Base-by-base conservation (phyloP, 371 early-diverging fungal genomes). In the Mortierella sp. region DNA sequence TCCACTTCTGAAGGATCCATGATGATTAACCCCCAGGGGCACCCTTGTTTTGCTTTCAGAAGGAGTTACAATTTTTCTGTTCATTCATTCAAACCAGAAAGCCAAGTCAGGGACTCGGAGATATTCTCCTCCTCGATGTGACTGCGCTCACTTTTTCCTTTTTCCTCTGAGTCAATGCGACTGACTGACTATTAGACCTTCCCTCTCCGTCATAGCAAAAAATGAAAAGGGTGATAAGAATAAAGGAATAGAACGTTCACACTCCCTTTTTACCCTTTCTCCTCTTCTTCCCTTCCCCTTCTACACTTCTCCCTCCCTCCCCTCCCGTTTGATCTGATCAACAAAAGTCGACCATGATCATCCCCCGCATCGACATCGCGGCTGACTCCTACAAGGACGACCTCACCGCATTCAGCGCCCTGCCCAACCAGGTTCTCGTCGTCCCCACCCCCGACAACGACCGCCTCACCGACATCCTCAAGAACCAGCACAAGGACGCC, bases 301-400 rank as follows among this genome's bases (percentile, higher is more conserved):
- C 41, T 6, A 4, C 41, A 41, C 41, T 41, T 12, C 35, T 21
- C 46, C 35, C 38, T 41, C 24, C 27, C n/a, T 10, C 43, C 56
- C 32, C 71, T 56, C 56, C 48, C 71, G 44, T 48, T 72, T 58
- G 58, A 74, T 74, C 54, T 54, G 60, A 46, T 44, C 46, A 60
- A 29, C 46, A 44, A 71, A 44, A 27, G 11, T 49, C 29, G 44
- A 75, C 46, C 44, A 92, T 93, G 93, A 91, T 93, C 79, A 87
- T 93, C 60, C 91, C 93, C 74, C 84, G 88, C 70, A 87, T 93
- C 81, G 84, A 92, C 80, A 77, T 88, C 75, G 88, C 78, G 49
- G 81, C 91, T 4, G 90, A 86, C 38, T 76, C 86, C 72, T 87
- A 88, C 56, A 86, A 89, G 56, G 82, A 84, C 2, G 71, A 87